Evolutionary conservation across 2,329 filamentous ascomycete species (phyloP), one percentile per base, ranked within the genome.

Genomic region (Paecilomyces variotii): DNA sequence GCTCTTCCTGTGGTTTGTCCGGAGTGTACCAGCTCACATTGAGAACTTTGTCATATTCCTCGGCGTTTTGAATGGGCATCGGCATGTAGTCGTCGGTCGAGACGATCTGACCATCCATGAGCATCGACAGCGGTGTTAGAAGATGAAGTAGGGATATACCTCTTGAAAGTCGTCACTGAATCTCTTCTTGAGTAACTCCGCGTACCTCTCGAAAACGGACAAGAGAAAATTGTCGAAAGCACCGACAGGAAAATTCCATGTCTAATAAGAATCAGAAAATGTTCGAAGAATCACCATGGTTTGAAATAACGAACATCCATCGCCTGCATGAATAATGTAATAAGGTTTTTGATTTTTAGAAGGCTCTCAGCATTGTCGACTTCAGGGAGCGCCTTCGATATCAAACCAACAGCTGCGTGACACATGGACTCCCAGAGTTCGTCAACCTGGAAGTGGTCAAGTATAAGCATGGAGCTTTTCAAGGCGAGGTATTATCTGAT

Each of bases 31-130:
- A 99, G 76, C 89, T 96, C 60, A 97, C 91, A 61, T 91, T 94
- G 63, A 97, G 85, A 35, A 99, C 93, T 68, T 97, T 96, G 67
- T 95, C 90, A 70, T 96, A 97, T 69, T 97, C 92, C 67, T 96
- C 92, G 14, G 82, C 76, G 24, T 88, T 91, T 67, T 91, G 90
- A 72, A 97, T 96, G 1, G 91, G 90, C 94, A 99, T 97, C 2
- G 94, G 95, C 93, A 99, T 99, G 75, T 99, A 99, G 74, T 99
- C 94, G 72, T 99, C 94, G 0, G 91, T 97, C n/a, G 90, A 81
- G 26, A 88, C 84, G 65, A 88, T 87, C 77, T 82, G 59, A 26
- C 45, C 9, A 27, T 57, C 9, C 32, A 51, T 67, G 25, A 66
- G 62, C 35, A 58, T 39, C 1, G 11, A 56, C 27, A 45, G 7